Conservation (phyloP, 768 basidiomycete species). For the Dacryopinax primogenitus region DNA sequence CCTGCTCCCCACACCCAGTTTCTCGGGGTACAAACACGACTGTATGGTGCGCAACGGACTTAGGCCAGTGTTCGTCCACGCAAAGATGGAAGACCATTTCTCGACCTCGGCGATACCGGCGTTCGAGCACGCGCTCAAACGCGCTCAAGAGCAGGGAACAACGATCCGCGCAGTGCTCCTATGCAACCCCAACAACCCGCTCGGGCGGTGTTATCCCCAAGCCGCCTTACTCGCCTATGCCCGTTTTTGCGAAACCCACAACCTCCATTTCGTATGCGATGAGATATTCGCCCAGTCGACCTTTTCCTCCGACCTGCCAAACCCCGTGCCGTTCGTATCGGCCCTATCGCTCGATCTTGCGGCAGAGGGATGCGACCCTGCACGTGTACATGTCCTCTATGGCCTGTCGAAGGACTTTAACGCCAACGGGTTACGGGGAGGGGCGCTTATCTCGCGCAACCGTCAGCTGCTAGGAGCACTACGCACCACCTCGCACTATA, state of each 20-base stretch:
- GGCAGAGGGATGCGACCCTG: not conserved
- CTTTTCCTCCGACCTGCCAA: not conserved
- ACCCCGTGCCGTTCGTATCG: not conserved
- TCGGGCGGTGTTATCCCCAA: conserved; percentile 2
- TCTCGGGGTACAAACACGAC: not conserved
- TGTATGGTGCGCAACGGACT: not conserved
- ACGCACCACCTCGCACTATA: conserved; percentile 17
- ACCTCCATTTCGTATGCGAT: conserved; percentile 5
- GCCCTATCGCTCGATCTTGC: not conserved
- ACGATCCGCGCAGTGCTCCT: conserved; percentile 1
- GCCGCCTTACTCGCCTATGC: not conserved
- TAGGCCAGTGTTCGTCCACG: not conserved
- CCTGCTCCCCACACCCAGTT: not conserved
- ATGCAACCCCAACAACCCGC: conserved; percentile 11
- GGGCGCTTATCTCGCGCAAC: conserved; percentile 22
- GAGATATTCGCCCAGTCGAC: conserved; percentile 8
- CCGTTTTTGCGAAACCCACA: not conserved
- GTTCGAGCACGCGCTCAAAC: not conserved
- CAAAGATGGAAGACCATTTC: not conserved
- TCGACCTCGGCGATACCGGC: not conserved
- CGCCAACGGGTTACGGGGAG: conserved; percentile 20
- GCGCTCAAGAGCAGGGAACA: not conserved
- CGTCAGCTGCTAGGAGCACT: conserved; percentile 18
- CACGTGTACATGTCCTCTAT: conserved; percentile 10
- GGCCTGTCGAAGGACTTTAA: conserved; percentile 21